Conservation (phyloP, 1,284 basidiomycete species). For the Naganishia cerealis region DNA sequence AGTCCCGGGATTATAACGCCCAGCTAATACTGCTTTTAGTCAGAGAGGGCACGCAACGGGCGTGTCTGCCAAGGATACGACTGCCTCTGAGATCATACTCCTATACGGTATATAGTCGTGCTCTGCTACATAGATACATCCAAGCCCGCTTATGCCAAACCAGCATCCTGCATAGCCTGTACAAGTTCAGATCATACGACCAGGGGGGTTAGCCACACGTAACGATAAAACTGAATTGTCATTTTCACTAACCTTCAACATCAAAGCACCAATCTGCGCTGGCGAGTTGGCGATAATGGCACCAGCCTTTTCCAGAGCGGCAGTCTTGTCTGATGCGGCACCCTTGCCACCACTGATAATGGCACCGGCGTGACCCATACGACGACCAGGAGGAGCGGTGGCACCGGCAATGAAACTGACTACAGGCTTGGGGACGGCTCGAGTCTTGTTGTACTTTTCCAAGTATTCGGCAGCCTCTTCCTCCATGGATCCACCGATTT, state of each 20-base stretch:
- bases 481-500: slow-evolving; percentile 99
- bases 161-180: slow-evolving; percentile 80
- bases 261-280: slow-evolving; percentile 84
- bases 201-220: slow-evolving; percentile 25
- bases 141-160: slow-evolving; percentile 62
- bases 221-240: slow-evolving; percentile 3
- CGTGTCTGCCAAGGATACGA: no score
- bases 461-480: slow-evolving; percentile 98
- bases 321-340: slow-evolving; percentile 92
- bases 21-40: no score
- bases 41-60: no score
- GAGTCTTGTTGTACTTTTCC: slow-evolving; percentile 86
- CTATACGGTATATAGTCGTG: background rate
- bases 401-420: slow-evolving; percentile 97
- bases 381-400: slow-evolving; percentile 93
- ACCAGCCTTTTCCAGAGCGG: slow-evolving; percentile 88
- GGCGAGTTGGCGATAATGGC: slow-evolving; percentile 93
- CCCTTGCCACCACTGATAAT: slow-evolving; percentile 98
- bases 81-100: background rate
- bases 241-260: slow-evolving; percentile 75
- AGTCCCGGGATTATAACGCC: no score
- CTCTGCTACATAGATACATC: slow-evolving; percentile 7
- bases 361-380: slow-evolving; percentile 98
- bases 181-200: background rate
- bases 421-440: slow-evolving; percentile 85